Evolutionary conservation across 1,139 yeast genomes (phyloP).

Genomic region (Saccharomycopsis crataegensis): DNA sequence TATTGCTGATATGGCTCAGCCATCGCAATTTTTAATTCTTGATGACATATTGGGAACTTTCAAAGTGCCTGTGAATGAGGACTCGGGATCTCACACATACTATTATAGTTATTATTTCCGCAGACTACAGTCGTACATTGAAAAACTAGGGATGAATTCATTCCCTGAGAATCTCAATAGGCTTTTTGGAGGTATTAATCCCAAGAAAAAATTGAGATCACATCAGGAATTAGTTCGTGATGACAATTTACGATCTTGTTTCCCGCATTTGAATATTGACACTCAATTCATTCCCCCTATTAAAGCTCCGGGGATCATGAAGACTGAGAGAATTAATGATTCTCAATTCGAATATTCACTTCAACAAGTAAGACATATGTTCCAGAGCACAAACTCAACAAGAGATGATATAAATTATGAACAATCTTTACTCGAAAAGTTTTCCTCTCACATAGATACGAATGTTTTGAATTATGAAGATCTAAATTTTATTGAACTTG

Average conservation of each 20-base stretch:
- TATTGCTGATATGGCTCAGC: neutral
- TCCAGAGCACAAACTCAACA: neutral
- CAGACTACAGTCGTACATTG: neutral
- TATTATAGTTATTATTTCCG: neutral
- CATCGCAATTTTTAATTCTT: neutral
- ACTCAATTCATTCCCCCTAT: neutral
- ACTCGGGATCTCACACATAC: neutral
- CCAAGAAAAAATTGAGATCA: neutral
- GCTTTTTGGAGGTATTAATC: neutral
- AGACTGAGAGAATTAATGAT: neutral
- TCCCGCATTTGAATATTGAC: neutral
- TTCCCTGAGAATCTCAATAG: neutral
- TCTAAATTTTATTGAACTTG: slow-evolving; percentile 1
- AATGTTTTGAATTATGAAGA: neutral
- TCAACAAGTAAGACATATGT: neutral
- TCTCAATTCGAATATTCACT: neutral
- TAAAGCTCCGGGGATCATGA: neutral
- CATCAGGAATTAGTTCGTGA: neutral
- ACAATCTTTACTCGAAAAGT: neutral
- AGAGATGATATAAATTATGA: neutral
- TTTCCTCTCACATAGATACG: neutral
- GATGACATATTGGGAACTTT: neutral
- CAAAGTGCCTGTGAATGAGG: neutral
- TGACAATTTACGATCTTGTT: neutral
- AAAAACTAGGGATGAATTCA: neutral